phyloP scores from a whole-genome alignment of 805 yeast species.

The Saccharomyces eubayanus region DNA sequence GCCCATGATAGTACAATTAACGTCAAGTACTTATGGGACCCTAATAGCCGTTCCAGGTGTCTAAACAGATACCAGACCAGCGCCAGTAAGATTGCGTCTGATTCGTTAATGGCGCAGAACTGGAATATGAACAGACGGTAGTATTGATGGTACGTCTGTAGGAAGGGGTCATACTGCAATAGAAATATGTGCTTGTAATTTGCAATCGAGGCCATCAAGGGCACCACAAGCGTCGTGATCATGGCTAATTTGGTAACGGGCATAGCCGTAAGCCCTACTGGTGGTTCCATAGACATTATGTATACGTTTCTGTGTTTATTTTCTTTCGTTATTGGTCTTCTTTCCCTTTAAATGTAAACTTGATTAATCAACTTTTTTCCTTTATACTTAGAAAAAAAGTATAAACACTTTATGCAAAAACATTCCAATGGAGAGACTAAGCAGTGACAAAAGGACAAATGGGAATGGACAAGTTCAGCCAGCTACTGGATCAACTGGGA shows the following conservation, averaged over 20 bases:
- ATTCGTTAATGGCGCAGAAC: conserved; percentile 47
- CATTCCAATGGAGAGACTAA: background rate
- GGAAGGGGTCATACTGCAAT: conserved; percentile 38
- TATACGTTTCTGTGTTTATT: background rate
- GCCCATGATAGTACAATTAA: conserved; percentile 36
- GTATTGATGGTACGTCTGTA: conserved; percentile 46
- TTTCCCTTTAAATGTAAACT: conserved; percentile 1
- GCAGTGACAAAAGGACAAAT: conserved; percentile 3
- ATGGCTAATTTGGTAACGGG: conserved; percentile 26
- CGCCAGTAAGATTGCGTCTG: conserved; percentile 43
- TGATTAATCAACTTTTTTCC: background rate
- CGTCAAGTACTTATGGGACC: conserved; percentile 46
- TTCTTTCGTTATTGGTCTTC: background rate
- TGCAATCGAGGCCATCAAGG: conserved; percentile 23
- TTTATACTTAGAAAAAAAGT: background rate
- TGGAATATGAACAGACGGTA: conserved; percentile 48
- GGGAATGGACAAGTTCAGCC: conserved; percentile 16
- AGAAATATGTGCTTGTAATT: conserved; percentile 24
- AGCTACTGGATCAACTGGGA: background rate
- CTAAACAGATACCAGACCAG: conserved; percentile 45
- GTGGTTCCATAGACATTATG: conserved; percentile 17
- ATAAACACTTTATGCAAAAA: background rate
- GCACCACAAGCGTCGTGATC: conserved; percentile 19
- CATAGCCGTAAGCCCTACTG: conserved; percentile 12
- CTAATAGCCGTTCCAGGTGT: conserved; percentile 49